Percentiles rank a stretch among this genome's conserved stretches.
Conservation (phyloP, 1,139 yeast species). For the Suhomyces chickasaworum region DNA sequence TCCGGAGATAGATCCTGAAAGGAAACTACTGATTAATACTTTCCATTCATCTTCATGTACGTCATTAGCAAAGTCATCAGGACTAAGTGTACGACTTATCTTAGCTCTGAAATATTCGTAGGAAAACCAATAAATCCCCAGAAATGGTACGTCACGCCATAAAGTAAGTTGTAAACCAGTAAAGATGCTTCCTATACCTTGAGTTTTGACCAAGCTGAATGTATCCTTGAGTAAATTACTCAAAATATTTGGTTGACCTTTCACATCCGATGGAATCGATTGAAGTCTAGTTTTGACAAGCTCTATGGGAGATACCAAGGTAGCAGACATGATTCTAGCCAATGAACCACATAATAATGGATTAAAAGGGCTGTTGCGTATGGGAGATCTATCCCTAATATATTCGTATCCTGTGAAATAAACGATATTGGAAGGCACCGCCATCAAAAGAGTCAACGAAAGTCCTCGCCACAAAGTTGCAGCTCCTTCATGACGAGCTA, state of each 20-base stretch:
- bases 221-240: constrained; percentile 59
- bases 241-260: constrained; percentile 36
- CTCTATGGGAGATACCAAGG: constrained; percentile 86
- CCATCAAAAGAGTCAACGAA: constrained; percentile 80
- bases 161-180: constrained; percentile 84
- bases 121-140: constrained; percentile 92
- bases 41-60: constrained; percentile 43
- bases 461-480: constrained; percentile 88
- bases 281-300: constrained; percentile 85
- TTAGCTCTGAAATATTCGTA: constrained; percentile 55
- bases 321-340: constrained; percentile 83
- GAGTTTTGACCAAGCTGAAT: constrained; percentile 48
- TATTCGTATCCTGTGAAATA: constrained; percentile 94
- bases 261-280: constrained; percentile 60
- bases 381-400: constrained; percentile 72
- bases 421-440: constrained; percentile 89
- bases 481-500: constrained; percentile 71
- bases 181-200: constrained; percentile 71
- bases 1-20: constrained; percentile 87
- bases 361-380: constrained; percentile 53
- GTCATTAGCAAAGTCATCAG: constrained; percentile 31
- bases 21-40: constrained; percentile 70
- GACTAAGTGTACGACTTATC: constrained; percentile 27
- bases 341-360: constrained; percentile 85
- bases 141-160: constrained; percentile 97